Conservation (phyloP, 1,284 basidiomycete genomes). For the Puccinia novopanici region DNA sequence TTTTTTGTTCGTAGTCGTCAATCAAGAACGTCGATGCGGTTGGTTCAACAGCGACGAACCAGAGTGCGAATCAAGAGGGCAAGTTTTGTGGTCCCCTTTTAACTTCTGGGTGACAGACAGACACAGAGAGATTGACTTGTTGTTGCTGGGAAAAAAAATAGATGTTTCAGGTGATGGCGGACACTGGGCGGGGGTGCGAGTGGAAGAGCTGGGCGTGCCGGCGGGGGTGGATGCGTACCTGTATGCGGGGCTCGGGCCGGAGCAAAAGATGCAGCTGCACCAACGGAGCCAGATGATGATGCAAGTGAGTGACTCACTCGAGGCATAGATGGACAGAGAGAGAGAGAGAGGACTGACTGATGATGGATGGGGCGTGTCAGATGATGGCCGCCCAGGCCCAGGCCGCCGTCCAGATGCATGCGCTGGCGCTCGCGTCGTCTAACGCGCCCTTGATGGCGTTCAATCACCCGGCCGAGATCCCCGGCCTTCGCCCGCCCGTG, state of each 20-base stretch:
- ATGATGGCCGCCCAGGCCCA: constrained; percentile 15
- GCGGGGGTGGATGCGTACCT: constrained; percentile 24
- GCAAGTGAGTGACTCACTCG: constrained; percentile 30
- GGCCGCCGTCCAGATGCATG: constrained; percentile 12
- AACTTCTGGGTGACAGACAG: too few species aligned
- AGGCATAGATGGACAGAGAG: too few species aligned
- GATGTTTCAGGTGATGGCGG: neutral
- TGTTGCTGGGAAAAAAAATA: neutral
- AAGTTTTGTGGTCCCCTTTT: neutral
- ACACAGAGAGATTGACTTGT: too few species aligned
- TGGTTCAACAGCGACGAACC: neutral
- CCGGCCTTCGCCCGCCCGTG: neutral
- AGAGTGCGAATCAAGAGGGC: neutral
- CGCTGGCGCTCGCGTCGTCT: neutral
- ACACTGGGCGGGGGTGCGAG: neutral
- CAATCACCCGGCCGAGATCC: neutral
- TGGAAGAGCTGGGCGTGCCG: constrained; percentile 4
- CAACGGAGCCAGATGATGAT: constrained; percentile 39
- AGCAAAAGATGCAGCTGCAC: constrained; percentile 39
- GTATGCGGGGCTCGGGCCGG: neutral
- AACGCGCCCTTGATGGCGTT: neutral
- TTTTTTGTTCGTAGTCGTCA: neutral
- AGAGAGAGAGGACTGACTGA: too few species aligned
- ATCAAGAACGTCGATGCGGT: neutral
- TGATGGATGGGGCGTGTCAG: neutral